A percentile compares a stretch with the other conserved stretches of the same genome.
phyloP scores from a whole-genome alignment of 441 rosid species.

The Dalechampia spathulata region DNA sequence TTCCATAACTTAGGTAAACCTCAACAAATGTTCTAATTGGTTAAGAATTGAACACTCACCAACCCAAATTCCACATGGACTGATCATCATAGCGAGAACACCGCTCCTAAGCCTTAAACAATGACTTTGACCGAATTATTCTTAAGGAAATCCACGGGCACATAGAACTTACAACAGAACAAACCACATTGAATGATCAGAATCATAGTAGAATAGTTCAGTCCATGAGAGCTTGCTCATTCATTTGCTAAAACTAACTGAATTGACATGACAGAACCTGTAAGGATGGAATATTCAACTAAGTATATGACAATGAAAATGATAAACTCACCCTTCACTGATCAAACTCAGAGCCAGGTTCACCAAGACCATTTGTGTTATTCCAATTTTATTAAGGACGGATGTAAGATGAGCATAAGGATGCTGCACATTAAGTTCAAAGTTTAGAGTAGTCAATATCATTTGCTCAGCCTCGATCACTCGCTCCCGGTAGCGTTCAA shows the following conservation, averaged over 20 bases:
- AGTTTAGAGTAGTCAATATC: conserved; percentile 65
- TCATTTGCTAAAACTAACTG: conserved; percentile 17
- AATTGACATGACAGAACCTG: conserved; percentile 17
- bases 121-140: conserved; percentile 14
- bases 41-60: conserved; percentile 18
- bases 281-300: conserved; percentile 7
- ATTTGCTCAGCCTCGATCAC: conserved; percentile 70
- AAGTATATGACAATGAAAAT: conserved; percentile 6
- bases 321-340: conserved; percentile 69
- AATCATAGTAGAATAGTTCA: too few species aligned
- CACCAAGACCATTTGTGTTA: conserved; percentile 56
- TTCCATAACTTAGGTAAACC: conserved; percentile 16
- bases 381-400: conserved; percentile 58
- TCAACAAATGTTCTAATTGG: conserved; percentile 11
- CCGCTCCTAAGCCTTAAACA: conserved; percentile 20
- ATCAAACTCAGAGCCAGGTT: conserved; percentile 65
- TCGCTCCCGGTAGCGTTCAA: conserved; percentile 67
- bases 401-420: conserved; percentile 64
- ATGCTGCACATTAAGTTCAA: conserved; percentile 73
- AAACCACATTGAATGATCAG: conserved; percentile 19
- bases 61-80: conserved; percentile 19
- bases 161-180: conserved; percentile 3
- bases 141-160: conserved; percentile 15
- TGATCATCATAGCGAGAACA: conserved; percentile 20
- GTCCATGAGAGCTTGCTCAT: conserved; percentile 8